Conservation (phyloP, 106 monocot species). For the Amphibolis antarctica region DNA sequence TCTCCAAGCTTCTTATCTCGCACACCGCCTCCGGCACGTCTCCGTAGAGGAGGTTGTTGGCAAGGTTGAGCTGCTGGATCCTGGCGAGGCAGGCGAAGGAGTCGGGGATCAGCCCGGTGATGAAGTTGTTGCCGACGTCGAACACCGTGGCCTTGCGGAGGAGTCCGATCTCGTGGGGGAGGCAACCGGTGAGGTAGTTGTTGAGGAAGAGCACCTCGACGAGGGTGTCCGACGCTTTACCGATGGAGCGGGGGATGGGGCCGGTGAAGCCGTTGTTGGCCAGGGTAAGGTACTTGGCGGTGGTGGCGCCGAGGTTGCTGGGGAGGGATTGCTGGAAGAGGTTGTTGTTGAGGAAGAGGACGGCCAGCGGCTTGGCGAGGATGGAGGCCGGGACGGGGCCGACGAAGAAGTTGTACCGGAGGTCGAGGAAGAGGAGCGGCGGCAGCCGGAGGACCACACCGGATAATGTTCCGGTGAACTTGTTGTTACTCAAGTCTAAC, state of each 20-base stretch:
- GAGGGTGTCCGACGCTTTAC: conserved; percentile 1
- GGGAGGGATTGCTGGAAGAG: conserved; percentile 6
- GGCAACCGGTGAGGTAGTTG: conserved; percentile 19
- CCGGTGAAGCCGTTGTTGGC: conserved; percentile 21
- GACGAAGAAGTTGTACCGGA: conserved; percentile 21
- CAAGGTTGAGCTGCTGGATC: conserved; percentile 51
- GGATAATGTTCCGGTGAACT: conserved; percentile 8
- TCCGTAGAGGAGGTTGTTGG: conserved; percentile 39
- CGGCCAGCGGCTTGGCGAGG: conserved; percentile 7
- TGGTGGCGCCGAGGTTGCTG: conserved; percentile 3
- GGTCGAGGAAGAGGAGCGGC: conserved; percentile 16
- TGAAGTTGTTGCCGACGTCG: conserved; percentile 31
- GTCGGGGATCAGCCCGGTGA: conserved; percentile 44
- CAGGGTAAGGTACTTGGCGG: conserved; percentile 19
- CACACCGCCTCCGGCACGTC: conserved; percentile 36
- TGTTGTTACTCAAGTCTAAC: conserved; percentile 25
- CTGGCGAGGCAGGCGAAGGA: conserved; percentile 35
- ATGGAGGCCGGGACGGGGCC: conserved; percentile 31
- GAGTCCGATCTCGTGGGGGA: conserved; percentile 16
- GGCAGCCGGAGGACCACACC: neutral
- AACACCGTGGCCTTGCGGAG: conserved; percentile 26
- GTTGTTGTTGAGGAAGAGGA: conserved; percentile 32
- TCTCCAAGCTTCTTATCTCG: conserved; percentile 10
- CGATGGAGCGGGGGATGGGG: conserved; percentile 8
- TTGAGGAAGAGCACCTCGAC: conserved; percentile 17